Evolutionary conservation across 495 filamentous ascomycete genomes (phyloP).

Genomic region (Choiromyces venosus): DNA sequence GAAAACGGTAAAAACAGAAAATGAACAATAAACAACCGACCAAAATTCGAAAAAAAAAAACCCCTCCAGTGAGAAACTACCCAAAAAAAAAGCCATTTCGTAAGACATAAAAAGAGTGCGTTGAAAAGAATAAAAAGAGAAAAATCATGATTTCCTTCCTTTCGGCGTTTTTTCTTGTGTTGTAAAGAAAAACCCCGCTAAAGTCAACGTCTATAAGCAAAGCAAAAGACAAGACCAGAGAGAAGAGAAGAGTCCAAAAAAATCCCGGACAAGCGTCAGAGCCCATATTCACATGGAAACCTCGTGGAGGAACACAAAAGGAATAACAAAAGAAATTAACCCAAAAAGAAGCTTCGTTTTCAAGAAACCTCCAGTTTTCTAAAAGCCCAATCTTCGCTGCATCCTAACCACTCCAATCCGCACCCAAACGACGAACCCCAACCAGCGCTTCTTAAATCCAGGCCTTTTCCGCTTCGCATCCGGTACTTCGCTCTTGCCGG

Average conservation of each 20-base stretch:
- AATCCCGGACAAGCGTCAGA: not conserved
- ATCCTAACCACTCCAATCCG: constrained; percentile 42
- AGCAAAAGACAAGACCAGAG: not conserved
- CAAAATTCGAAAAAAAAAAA: not conserved
- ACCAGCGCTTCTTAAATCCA: constrained; percentile 39
- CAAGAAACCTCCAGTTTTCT: constrained; percentile 5
- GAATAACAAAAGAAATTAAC: not conserved
- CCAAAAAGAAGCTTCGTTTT: not conserved
- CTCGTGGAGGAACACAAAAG: not conserved
- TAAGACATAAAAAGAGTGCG: not conserved
- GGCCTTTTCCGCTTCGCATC: constrained; percentile 11
- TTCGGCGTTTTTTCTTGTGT: not conserved
- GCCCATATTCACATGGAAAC: not conserved
- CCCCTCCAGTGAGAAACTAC: not conserved
- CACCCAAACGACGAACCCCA: constrained; percentile 41
- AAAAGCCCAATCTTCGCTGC: constrained; percentile 39
- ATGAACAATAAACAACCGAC: constrained; percentile 2
- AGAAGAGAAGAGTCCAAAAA: not conserved
- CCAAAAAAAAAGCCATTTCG: not conserved
- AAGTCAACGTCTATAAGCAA: constrained; percentile 2
- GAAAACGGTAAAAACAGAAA: not conserved
- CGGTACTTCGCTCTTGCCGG: constrained; percentile 5
- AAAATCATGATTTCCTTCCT: not conserved
- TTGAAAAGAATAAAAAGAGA: not conserved
- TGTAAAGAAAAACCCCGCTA: not conserved